Conservation (phyloP, 345 rosid genomes). For the Hypericum perforatum region DNA sequence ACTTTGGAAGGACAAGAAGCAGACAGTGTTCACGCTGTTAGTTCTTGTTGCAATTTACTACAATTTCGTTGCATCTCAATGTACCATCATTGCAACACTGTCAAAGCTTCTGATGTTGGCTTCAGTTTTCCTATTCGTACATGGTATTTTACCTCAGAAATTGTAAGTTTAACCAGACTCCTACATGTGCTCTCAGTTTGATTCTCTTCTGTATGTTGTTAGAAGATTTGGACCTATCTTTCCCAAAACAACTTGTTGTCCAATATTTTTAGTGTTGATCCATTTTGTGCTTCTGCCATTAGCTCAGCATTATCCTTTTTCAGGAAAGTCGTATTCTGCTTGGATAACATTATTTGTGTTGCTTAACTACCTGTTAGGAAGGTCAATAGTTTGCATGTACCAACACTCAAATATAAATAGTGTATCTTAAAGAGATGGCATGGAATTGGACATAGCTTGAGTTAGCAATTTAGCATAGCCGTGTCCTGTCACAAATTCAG, state of each 20-base stretch:
- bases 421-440: no score
- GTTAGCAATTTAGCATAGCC: no score
- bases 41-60: slow-evolving; percentile 53
- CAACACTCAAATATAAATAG: no score
- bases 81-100: slow-evolving; percentile 47
- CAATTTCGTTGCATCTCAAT: slow-evolving; percentile 54
- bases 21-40: slow-evolving; percentile 37
- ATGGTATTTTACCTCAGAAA: slow-evolving; percentile 69
- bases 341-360: no score
- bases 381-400: no score
- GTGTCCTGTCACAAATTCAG: no score
- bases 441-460: no score
- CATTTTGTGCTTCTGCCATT: not conserved
- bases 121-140: slow-evolving; percentile 58
- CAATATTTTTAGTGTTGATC: no score
- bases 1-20: slow-evolving; percentile 79
- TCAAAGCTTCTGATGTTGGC: slow-evolving; percentile 54
- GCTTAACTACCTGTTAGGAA: no score
- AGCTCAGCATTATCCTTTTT: no score
- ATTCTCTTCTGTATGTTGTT: slow-evolving; percentile 1
- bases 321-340: no score
- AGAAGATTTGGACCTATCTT: not conserved
- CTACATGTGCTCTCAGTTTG: slow-evolving; percentile 10
- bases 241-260: no score
- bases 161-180: slow-evolving; percentile 35